Percentiles rank a stretch among this genome's conserved stretches.
Conservation (phyloP, 2,329 filamentous ascomycete genomes). For the Nakataea oryzae region DNA sequence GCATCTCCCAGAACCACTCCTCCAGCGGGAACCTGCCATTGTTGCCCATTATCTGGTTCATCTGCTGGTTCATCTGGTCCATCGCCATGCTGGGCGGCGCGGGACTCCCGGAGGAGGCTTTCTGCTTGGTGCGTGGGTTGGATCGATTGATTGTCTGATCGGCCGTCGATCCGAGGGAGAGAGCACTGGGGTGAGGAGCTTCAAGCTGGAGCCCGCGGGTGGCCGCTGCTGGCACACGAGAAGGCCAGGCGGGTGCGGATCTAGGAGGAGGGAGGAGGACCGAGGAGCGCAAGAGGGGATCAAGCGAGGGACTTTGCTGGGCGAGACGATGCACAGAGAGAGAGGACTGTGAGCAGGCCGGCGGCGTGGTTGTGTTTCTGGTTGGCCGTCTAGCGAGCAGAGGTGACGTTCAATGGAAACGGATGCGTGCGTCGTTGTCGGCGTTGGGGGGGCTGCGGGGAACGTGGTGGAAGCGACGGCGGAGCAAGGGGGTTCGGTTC, state of each 20-base stretch:
- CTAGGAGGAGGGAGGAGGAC: too few species aligned
- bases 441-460: not conserved
- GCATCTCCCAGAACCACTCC: slow-evolving; percentile 99
- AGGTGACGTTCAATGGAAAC: not conserved
- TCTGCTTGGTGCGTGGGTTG: too few species aligned
- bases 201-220: not conserved
- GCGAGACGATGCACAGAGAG: not conserved
- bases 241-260: not conserved
- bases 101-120: not conserved
- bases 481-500: not conserved
- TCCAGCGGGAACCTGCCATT: slow-evolving; percentile 69
- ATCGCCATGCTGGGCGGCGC: not conserved
- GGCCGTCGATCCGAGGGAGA: not conserved
- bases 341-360: too few species aligned
- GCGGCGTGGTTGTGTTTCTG: too few species aligned
- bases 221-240: too few species aligned
- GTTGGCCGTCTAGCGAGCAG: too few species aligned
- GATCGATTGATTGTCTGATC: not conserved
- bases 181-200: not conserved
- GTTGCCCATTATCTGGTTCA: slow-evolving; percentile 45
- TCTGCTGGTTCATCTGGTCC: slow-evolving; percentile 14
- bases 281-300: too few species aligned
- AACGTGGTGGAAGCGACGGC: not conserved
- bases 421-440: not conserved
- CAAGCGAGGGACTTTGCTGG: not conserved